Evolutionary conservation across 768 basidiomycete species (phyloP).

Genomic region (Boletus insuetus): DNA sequence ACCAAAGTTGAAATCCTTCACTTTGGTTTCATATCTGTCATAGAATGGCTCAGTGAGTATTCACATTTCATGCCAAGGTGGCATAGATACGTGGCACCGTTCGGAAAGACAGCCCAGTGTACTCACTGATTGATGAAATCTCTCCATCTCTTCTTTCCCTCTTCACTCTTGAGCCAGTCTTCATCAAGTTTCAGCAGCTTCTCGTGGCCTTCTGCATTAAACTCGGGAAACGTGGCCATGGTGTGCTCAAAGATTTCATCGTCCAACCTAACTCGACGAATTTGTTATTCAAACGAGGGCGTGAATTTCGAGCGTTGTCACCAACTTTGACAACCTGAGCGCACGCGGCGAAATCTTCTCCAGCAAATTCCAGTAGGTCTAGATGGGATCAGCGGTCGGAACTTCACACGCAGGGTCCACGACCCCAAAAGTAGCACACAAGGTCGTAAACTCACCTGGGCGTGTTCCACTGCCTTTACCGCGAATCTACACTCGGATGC

Average conservation of each 20-base stretch:
- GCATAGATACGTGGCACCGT: not conserved
- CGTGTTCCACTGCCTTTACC: slow-evolving; percentile 95
- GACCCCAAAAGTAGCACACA: slow-evolving; percentile 5
- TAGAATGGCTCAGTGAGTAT: slow-evolving; percentile 7
- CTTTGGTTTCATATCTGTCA: slow-evolving; percentile 78
- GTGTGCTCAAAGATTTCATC: slow-evolving; percentile 88
- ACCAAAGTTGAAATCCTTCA: slow-evolving; percentile 96
- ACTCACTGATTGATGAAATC: slow-evolving; percentile 75
- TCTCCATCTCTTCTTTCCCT: slow-evolving; percentile 90
- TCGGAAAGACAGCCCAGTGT: not conserved
- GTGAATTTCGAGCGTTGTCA: slow-evolving; percentile 7
- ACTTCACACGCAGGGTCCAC: slow-evolving; percentile 1
- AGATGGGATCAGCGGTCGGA: slow-evolving; percentile 10
- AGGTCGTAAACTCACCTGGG: slow-evolving; percentile 58
- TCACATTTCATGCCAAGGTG: not conserved
- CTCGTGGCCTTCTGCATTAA: slow-evolving; percentile 45
- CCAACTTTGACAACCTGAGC: slow-evolving; percentile 81
- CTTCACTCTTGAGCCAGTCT: slow-evolving; percentile 85
- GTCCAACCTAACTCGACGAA: slow-evolving; percentile 57
- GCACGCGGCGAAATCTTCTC: slow-evolving; percentile 74
- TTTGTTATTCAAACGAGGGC: slow-evolving; percentile 10
- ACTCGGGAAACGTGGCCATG: slow-evolving; percentile 79
- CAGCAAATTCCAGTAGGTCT: slow-evolving; percentile 96
- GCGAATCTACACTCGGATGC: slow-evolving; percentile 26
- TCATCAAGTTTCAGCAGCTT: slow-evolving; percentile 69